A percentile compares a stretch with the other conserved stretches of the same genome.
phyloP scores from a whole-genome alignment of 805 yeast species.

The Candida nonsorbophila region DNA sequence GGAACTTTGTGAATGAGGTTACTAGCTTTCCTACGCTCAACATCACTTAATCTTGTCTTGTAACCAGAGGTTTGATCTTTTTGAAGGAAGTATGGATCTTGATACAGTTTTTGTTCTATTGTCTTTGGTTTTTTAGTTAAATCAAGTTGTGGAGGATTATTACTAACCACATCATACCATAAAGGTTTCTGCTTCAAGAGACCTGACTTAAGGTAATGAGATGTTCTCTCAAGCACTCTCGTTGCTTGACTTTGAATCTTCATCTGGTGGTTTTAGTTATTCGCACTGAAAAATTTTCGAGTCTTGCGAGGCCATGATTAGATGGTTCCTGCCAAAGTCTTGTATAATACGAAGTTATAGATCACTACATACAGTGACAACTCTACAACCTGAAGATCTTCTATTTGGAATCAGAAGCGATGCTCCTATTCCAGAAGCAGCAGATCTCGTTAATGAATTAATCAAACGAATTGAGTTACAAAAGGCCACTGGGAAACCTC shows the following conservation, averaged over 20 bases:
- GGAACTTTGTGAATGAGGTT: conserved; percentile 43
- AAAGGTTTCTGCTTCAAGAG: conserved; percentile 69
- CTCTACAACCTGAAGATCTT: too few species aligned
- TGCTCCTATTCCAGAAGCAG: too few species aligned
- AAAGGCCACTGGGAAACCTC: too few species aligned
- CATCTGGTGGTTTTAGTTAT: conserved; percentile 35
- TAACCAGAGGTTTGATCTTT: conserved; percentile 7
- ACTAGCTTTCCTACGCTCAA: conserved; percentile 32
- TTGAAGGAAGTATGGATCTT: conserved; percentile 19
- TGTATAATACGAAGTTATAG: too few species aligned
- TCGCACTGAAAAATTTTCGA: conserved; percentile 4
- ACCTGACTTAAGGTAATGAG: conserved; percentile 68
- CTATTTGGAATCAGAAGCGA: too few species aligned
- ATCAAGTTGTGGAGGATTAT: conserved; percentile 72
- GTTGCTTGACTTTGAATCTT: conserved; percentile 67
- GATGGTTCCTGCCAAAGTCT: too few species aligned
- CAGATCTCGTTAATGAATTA: too few species aligned
- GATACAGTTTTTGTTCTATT: conserved; percentile 18
- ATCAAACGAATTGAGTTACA: too few species aligned
- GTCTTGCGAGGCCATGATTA: too few species aligned
- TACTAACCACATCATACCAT: conserved; percentile 84
- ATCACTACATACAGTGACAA: too few species aligned
- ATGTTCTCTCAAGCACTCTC: conserved; percentile 73
- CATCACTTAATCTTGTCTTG: conserved; percentile 43
- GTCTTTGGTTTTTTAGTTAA: conserved; percentile 43